A percentile compares a stretch with the other conserved stretches of the same genome.
Conservation (phyloP, 2,329 filamentous ascomycete genomes). For the Teratosphaeriaceae sp. region DNA sequence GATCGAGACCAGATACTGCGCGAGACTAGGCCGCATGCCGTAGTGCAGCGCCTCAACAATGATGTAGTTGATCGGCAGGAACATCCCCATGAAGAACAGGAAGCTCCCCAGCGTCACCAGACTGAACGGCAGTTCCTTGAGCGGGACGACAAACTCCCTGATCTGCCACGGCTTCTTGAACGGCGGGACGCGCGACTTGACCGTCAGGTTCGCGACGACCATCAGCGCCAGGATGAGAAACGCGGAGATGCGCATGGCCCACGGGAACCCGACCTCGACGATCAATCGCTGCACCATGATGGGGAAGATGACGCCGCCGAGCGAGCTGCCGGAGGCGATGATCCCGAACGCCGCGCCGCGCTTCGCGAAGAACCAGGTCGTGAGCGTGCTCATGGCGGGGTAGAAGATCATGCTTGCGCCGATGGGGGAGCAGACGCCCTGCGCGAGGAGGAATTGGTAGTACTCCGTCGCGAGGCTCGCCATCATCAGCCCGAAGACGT, state of each 20-base stretch:
- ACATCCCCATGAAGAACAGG: conserved; percentile 57
- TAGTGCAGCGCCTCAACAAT: conserved; percentile 39
- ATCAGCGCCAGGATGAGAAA: conserved; percentile 57
- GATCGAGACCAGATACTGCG: conserved; percentile 49
- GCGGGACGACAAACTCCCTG: conserved; percentile 26
- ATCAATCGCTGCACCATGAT: conserved; percentile 55
- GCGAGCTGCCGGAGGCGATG: conserved; percentile 43
- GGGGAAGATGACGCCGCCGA: conserved; percentile 54
- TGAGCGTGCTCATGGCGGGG: conserved; percentile 23
- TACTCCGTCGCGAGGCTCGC: conserved; percentile 49
- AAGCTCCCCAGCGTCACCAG: conserved; percentile 32
- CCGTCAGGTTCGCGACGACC: conserved; percentile 46
- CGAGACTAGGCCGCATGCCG: conserved; percentile 44
- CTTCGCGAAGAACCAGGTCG: conserved; percentile 46
- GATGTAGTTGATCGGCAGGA: conserved; percentile 50
- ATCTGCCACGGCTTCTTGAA: conserved; percentile 26
- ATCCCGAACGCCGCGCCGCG: conserved; percentile 44
- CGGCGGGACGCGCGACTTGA: conserved; percentile 46
- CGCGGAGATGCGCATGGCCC: conserved; percentile 49
- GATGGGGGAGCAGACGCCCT: conserved; percentile 48
- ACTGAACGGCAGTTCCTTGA: conserved; percentile 29
- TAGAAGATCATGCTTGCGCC: conserved; percentile 47
- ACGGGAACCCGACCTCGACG: conserved; percentile 43
- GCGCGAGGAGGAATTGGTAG: conserved; percentile 50
- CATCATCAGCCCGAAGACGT: conserved; percentile 60